Base-by-base conservation (phyloP, 805 yeast genomes). In the Saccharomyces eubayanus region DNA sequence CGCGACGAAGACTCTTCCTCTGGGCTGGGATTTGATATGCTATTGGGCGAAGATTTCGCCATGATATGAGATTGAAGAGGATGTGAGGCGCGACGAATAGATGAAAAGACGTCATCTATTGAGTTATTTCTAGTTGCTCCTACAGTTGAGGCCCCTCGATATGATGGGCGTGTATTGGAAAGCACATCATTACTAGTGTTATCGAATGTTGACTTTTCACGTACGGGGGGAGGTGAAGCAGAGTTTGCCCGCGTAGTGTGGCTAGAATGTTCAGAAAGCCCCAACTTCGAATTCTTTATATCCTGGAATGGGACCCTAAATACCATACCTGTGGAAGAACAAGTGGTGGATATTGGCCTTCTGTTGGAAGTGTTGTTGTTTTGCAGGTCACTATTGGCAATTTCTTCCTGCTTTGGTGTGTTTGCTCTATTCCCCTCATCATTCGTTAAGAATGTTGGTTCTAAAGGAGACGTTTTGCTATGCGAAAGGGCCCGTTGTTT, bases 251-350 rank as follows among this genome's bases (percentile, higher is more conserved):
- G 43, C 9, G 24, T 16, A 36, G 43, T 6, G 24, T 10, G 12
- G 12, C 24, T 21, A 36, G 43, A 36, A 12, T 36, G 43, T 36
- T 36, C 43, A 16, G 43, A 36, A 16, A 36, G 43, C 3, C 43
- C 43, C 21, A 36, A 16, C 24, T 36, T 36, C 6, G 43, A 36
- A 36, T 36, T 36, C 16, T 16, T 36, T 16, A 16, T 16, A 11
- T 84, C 87, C 63, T 84, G 89, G 63, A 85, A 86, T 0, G 92
- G 92, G 14, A 82, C 72, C 62, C 94, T 75, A 64, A 86, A 86
- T 29, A 68, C 63, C 70, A 70, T 64, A 16, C 73, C 73, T 43
- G 63, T 64, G 5, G 65, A 61, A 0, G 70, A 65, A 47, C 69
- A 66, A 6, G 72, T 67, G 10, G 64, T 60, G 5, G 67, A 62